phyloP scores from a whole-genome alignment of 371 early-diverging fungal genomes.

The Saksenaea vasiformis region DNA sequence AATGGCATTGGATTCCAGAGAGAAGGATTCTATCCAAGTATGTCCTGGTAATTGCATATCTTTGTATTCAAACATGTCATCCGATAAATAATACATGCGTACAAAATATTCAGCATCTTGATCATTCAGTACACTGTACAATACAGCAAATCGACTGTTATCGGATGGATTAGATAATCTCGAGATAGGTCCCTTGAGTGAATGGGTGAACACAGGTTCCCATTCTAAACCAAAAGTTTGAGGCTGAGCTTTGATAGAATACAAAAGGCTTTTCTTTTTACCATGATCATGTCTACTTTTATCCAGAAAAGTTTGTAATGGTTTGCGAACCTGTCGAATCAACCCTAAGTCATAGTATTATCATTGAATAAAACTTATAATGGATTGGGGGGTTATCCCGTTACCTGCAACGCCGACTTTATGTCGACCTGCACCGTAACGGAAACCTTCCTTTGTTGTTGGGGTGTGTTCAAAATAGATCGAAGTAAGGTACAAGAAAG shows the following conservation, averaged over 20 bases:
- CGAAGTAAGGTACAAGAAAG: constrained; percentile 35
- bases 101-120: constrained; percentile 34
- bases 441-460: background rate
- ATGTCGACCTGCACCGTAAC: constrained; percentile 26
- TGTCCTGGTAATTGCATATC: constrained; percentile 42
- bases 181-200: constrained; percentile 33
- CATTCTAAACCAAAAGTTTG: constrained; percentile 19
- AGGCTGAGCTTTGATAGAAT: no score
- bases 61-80: constrained; percentile 31
- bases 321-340: constrained; percentile 10
- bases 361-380: no score
- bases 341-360: constrained; percentile 4
- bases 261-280: no score
- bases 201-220: constrained; percentile 29
- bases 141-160: constrained; percentile 21
- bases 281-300: background rate
- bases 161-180: constrained; percentile 21
- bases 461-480: constrained; percentile 24
- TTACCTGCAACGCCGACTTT: constrained; percentile 28
- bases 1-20: constrained; percentile 31
- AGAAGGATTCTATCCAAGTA: constrained; percentile 37
- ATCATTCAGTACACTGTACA: constrained; percentile 40
- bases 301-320: constrained; percentile 10
- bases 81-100: constrained; percentile 36
- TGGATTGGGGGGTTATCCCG: no score